Base-by-base conservation (phyloP, 1,284 basidiomycete species). In the Macrocystidia cucumis region DNA sequence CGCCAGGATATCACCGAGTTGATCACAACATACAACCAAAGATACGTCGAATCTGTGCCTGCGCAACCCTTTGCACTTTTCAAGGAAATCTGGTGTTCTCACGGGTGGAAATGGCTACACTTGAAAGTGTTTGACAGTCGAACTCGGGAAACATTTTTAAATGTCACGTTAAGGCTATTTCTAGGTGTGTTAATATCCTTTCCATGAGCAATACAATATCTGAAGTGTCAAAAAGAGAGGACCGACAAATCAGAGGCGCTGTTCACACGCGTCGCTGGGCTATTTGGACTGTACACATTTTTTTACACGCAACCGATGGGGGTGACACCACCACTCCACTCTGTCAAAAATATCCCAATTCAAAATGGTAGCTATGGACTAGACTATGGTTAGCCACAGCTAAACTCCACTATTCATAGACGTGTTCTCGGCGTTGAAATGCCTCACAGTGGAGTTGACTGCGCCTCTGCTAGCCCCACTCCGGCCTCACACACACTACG, bases 71-170 rank as follows among this genome's bases (percentile, higher is more conserved):
- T 86, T 51, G 44, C 61, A 2, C 58, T 78, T 11, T 87, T 88
- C 69, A 86, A 80, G 52, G 46, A 52, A 1, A 44, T 83, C 9
- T 88, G 84, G 84, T 51, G 53, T n/a, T 56, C 60, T 5, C 65
- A 71, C 40, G 79, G 82, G 19, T 88, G 84, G 84, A 59, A 63
- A 26, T 85, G 74, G 72, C 57, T 84, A 32, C 81, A 86, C 47
- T 69, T 87, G 56, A 77, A 71, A 48, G 72, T 75, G 2, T 73
- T 81, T 41, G 83, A 88, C 44, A 57, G 63, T 23, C 65, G 79
- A 32, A 61, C 75, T 14, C 68, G 84, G 23, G 71, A 79, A 29
- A 50, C 60, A 0, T 82, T 82, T 52, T 53, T 86, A 24, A 61
- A 60, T 22, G 62, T 73, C 7, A 69, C 73, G 2, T 56, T 69